Conservation (phyloP, 2,329 filamentous ascomycete species). For the Polytolypa hystricis region DNA sequence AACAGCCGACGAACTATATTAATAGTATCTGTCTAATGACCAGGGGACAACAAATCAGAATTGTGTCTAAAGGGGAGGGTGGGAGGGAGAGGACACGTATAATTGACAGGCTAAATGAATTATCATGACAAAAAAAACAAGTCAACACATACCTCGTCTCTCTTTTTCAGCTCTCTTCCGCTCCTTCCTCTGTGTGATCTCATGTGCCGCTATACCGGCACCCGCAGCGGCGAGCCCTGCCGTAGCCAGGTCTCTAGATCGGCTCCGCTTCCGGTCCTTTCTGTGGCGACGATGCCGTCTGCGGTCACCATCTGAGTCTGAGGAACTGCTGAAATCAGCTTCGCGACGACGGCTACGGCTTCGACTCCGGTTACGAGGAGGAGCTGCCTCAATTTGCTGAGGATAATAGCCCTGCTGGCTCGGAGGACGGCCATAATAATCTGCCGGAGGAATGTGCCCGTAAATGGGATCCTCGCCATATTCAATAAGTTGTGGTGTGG, state of each 20-base stretch:
- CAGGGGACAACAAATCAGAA: no score
- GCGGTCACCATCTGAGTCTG: conserved; percentile 27
- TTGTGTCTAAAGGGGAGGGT: no score
- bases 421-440: conserved; percentile 35
- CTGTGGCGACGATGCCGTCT: conserved; percentile 22
- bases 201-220: conserved; percentile 46
- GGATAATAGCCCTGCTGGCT: conserved; percentile 28
- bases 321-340: conserved; percentile 25
- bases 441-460: conserved; percentile 39
- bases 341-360: conserved; percentile 33
- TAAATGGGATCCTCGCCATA: conserved; percentile 54
- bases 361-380: conserved; percentile 34
- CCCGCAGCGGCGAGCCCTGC: conserved; percentile 48
- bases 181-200: conserved; percentile 46
- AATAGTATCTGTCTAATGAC: no score
- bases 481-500: conserved; percentile 47
- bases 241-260: conserved; percentile 38
- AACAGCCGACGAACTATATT: no score
- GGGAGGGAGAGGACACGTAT: no score
- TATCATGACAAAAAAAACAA: background rate
- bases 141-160: conserved; percentile 20
- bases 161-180: conserved; percentile 45
- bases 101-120: no score
- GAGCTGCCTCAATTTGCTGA: conserved; percentile 10
- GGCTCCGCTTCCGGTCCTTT: conserved; percentile 25